Evolutionary conservation across 139 green algal species (phyloP).

Genomic region (Mesotaenium endlicherianum): DNA sequence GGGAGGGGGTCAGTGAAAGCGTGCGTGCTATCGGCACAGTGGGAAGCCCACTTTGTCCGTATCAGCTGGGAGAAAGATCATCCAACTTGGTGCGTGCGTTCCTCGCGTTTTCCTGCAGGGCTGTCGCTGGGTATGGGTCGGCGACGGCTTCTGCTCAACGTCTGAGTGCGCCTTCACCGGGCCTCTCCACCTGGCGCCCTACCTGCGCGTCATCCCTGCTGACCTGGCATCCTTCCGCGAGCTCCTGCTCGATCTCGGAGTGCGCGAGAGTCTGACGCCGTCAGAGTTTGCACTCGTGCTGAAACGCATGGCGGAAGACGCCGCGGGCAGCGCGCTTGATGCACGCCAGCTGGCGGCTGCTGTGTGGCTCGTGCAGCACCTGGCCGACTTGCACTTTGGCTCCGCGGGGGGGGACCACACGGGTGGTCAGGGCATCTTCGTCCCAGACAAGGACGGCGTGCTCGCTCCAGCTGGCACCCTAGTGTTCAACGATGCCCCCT

Average conservation of each 20-base stretch:
- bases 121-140: slow-evolving; percentile 68
- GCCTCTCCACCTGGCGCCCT: slow-evolving; percentile 61
- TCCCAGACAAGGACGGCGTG: slow-evolving; percentile 62
- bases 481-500: slow-evolving; percentile 77
- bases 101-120: slow-evolving; percentile 1
- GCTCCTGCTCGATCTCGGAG: slow-evolving; percentile 66
- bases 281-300: slow-evolving; percentile 65
- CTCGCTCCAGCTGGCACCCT: slow-evolving; percentile 58
- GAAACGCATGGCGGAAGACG: slow-evolving; percentile 48
- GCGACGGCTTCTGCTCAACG: slow-evolving; percentile 65
- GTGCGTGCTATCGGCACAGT: no score
- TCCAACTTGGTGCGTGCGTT: background rate
- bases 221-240: slow-evolving; percentile 71
- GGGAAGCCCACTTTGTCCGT: background rate
- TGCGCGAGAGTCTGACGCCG: slow-evolving; percentile 60
- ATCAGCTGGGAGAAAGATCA: background rate
- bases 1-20: no score
- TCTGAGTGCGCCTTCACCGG: slow-evolving; percentile 66
- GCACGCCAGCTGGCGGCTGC: slow-evolving; percentile 57
- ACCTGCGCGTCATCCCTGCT: slow-evolving; percentile 58
- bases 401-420: no score
- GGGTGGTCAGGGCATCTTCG: slow-evolving; percentile 41
- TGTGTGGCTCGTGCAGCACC: slow-evolving; percentile 57
- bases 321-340: slow-evolving; percentile 36
- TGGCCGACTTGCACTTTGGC: slow-evolving; percentile 36